Evolutionary conservation across 2,329 filamentous ascomycete genomes (phyloP), one percentile per base, ranked within the genome.

Genomic region (Trichoderma pleuroti): DNA sequence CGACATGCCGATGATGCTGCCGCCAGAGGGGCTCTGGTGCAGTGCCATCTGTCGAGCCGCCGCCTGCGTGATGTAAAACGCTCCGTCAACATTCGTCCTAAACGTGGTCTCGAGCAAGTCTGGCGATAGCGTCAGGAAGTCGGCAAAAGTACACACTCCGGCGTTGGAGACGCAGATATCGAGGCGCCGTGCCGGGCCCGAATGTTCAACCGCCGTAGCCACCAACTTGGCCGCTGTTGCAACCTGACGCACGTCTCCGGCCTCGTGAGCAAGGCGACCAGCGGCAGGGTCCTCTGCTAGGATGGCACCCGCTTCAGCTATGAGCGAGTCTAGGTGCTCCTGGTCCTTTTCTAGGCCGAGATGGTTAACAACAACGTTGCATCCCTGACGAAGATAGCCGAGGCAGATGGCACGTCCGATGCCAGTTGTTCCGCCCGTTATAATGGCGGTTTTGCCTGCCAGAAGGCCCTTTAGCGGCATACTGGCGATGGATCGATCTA

Each of bases 111-210:
- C 82, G 77, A 94, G 92, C 68, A 97, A 88, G 70, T 91, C 87
- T 1, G 89, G 86, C 11, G 88, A 85, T 56, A 97, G 86, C 24
- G 91, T 89, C 28, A 98, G 82, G 77, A 98, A 97, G 74, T 97
- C 92, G 71, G 91, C 91, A 81, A 98, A 98, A 73, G 92, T 87
- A 84, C 93, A 97, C 71, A 97, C 87, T 8, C 94, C 94, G 5
- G 94, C 94, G 82, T 97, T 97, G 79, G 90, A 93, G 32, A 97
- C 92, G 80, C 95, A 95, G 8, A 97, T 84, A 80, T 93, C 91
- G 39, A 94, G 82, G 5, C 88, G 84, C 0, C 82, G 81, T 5
- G 82, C 78, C 16, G 86, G 84, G 78, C 89, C 91, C 60, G 82
- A 82, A 71, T 82, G 81, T 71, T 86, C 79, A 1, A 94, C 90